Evolutionary conservation across 371 early-diverging fungal species (phyloP).

Genomic region (Apophysomyces ossiformis): DNA sequence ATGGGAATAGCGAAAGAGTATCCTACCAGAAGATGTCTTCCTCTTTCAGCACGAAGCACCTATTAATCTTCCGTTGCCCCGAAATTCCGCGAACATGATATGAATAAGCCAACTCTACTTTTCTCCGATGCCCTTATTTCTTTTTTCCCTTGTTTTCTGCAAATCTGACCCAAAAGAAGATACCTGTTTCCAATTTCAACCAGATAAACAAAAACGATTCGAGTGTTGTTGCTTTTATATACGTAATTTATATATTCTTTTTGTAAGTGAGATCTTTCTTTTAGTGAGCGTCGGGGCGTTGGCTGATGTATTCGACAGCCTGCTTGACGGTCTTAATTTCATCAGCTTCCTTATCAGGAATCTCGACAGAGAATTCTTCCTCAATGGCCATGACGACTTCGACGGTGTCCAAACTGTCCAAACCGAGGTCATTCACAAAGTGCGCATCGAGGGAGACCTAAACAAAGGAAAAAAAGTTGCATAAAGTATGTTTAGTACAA

Average conservation of each 20-base stretch:
- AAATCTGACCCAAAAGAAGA: too few relatives aligned
- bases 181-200: background rate
- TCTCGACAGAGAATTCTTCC: conserved; percentile 98
- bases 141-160: too few relatives aligned
- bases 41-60: too few relatives aligned
- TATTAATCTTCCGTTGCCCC: too few relatives aligned
- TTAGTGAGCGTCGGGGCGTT: conserved; percentile 82
- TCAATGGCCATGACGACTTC: conserved; percentile 99
- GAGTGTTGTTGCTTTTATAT: background rate
- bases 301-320: conserved; percentile 86
- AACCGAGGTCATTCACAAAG: conserved; percentile 92
- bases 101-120: too few relatives aligned
- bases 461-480: background rate
- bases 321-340: conserved; percentile 87
- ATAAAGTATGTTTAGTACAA: background rate
- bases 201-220: background rate
- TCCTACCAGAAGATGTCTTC: too few relatives aligned
- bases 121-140: too few relatives aligned
- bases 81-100: too few relatives aligned
- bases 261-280: conserved; percentile 1
- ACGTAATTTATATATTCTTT: background rate
- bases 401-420: conserved; percentile 96
- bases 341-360: conserved; percentile 97
- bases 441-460: conserved; percentile 85
- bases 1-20: too few relatives aligned